phyloP scores from a whole-genome alignment of 2,329 filamentous ascomycete genomes.

The Chaetothyriales sp. region DNA sequence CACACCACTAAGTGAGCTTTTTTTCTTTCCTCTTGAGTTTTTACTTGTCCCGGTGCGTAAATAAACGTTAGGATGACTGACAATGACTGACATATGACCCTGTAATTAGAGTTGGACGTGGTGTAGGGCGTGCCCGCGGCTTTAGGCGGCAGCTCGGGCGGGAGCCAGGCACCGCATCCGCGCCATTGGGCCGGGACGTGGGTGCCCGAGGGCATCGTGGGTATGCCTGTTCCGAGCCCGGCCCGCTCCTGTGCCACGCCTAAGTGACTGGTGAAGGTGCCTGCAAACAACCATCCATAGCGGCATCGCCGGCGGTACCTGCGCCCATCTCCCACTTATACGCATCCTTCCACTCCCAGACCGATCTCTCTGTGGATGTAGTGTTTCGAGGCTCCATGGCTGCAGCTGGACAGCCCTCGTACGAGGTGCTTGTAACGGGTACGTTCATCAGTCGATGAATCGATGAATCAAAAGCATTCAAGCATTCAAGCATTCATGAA shows the following conservation, averaged over 20 bases:
- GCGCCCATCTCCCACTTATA: background rate
- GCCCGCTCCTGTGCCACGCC: background rate
- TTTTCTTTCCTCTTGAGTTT: too few species aligned
- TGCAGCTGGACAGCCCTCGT: background rate
- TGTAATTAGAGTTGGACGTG: too few species aligned
- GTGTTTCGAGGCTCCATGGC: background rate
- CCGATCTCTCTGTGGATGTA: conserved; percentile 1
- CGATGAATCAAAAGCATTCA: background rate
- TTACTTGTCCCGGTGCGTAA: too few species aligned
- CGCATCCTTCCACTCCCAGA: background rate
- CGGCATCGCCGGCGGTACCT: background rate
- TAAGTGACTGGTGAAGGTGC: background rate
- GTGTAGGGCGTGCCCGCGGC: background rate
- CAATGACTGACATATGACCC: too few species aligned
- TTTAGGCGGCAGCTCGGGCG: background rate
- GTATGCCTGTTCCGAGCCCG: background rate
- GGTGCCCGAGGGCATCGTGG: background rate
- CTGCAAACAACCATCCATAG: too few species aligned
- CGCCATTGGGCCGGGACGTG: background rate
- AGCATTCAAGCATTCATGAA: background rate
- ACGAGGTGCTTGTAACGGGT: background rate
- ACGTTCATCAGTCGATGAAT: background rate
- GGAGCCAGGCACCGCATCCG: background rate
- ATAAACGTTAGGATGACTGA: too few species aligned
- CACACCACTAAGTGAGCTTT: too few species aligned